These are phyloP conservation scores for Acanthamoeba sp. DNA, from an alignment of 208 protist species.

Conservation along the genomic window DNA sequence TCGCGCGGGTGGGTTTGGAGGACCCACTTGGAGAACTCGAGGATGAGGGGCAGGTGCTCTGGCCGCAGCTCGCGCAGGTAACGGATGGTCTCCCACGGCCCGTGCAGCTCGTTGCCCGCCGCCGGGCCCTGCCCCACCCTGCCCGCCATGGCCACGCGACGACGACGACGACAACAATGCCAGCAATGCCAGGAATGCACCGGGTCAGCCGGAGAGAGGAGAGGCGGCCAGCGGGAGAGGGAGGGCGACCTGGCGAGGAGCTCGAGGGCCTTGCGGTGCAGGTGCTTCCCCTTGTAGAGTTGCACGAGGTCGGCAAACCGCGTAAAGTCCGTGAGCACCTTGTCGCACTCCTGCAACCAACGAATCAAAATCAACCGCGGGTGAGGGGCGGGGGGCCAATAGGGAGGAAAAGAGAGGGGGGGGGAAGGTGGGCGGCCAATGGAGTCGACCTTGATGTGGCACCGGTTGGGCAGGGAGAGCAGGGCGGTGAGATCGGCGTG, in stretches of 20 bases:
- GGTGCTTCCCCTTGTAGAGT: conserved; percentile 83
- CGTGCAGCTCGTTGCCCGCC: not conserved
- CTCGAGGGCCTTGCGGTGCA: conserved; percentile 84
- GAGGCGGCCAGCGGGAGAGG: not conserved
- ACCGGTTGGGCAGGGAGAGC: conserved; percentile 8
- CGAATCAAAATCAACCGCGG: not conserved
- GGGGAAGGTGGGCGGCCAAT: not conserved
- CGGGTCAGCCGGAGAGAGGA: not conserved
- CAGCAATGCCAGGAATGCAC: too few species aligned
- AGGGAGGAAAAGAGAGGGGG: too few species aligned
- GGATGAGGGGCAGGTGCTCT: conserved; percentile 78
- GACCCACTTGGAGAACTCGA: conserved; percentile 82
- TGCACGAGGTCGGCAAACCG: conserved; percentile 76
- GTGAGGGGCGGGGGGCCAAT: too few species aligned
- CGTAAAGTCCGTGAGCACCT: conserved; percentile 35
- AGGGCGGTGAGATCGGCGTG: not conserved
- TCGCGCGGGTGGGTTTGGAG: conserved; percentile 74
- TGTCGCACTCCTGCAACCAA: conserved; percentile 4
- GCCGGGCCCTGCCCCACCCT: not conserved
- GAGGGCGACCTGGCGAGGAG: conserved; percentile 73
- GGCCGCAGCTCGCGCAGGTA: conserved; percentile 80
- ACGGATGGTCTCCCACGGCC: conserved; percentile 53
- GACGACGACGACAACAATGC: not conserved
- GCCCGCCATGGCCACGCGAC: not conserved
- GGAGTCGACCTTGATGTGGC: conserved; percentile 1